A percentile compares a stretch with the other conserved stretches of the same genome.
These are phyloP conservation scores for Plasmodium vivax DNA, from an alignment of 169 alveolate genomes.

Conservation along the genomic window DNA sequence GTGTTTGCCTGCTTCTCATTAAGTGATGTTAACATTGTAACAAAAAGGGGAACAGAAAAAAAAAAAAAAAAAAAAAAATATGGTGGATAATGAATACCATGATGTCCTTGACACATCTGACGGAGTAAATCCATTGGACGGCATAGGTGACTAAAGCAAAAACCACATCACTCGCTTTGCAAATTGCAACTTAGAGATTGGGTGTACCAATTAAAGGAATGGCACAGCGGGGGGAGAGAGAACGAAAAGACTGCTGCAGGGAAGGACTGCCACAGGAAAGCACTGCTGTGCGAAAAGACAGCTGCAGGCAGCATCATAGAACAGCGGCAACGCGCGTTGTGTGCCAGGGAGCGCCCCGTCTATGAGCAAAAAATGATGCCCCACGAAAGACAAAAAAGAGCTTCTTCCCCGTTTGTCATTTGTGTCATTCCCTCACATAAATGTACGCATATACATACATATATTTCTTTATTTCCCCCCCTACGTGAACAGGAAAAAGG, in stretches of 20 bases:
- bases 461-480: not conserved
- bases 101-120: slow-evolving; percentile 19
- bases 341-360: not conserved
- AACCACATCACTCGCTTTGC: not conserved
- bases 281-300: not conserved
- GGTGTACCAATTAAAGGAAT: not conserved
- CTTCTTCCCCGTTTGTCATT: not conserved
- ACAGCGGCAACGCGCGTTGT: not conserved
- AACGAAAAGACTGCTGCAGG: slow-evolving; percentile 30
- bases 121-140: not conserved
- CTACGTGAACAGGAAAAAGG: not conserved
- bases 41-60: not conserved
- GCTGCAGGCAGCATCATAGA: not conserved
- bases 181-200: not conserved
- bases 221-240: not conserved
- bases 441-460: not conserved
- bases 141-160: slow-evolving; percentile 2
- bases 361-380: not conserved
- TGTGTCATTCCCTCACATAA: not conserved
- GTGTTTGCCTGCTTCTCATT: slow-evolving; percentile 1
- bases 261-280: not conserved
- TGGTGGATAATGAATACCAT: slow-evolving; percentile 65
- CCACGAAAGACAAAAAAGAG: not conserved
- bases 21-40: slow-evolving; percentile 14
- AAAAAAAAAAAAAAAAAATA: slow-evolving; percentile 18